Evolutionary conservation across 2,329 filamentous ascomycete species (phyloP), one percentile per base, ranked within the genome.

Genomic region (Cylindrodendrum hubeiense): DNA sequence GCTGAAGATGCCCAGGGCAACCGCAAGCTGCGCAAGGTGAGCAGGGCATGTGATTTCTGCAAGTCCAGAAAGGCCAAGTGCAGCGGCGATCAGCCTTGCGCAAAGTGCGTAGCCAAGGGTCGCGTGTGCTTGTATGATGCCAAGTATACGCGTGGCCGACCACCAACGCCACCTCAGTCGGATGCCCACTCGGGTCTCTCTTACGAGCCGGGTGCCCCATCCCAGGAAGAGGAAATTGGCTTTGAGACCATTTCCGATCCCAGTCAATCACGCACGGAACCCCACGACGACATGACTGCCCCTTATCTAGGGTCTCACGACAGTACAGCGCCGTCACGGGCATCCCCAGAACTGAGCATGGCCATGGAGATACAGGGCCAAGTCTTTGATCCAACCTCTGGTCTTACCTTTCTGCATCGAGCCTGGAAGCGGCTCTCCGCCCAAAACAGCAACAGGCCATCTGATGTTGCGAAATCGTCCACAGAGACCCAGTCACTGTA

Each of bases 361-460:
- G 82, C 84, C 1, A 39, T 39, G 37, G 85, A 87, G 64, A 82
- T 86, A 3, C 82, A 85, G 59, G 85, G 84, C 1, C 84, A 87
- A 47, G 85, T 85, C 57, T 80, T 86, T 17, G 85, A 86, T 13
- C 81, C 83, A 5, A 83, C 85, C 0, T 87, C 85, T 2, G 83
- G 84, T 0, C 74, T 87, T 5, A 85, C 85, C 0, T 87, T 87
- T 63, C 78, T 87, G 2, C 85, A 86, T 54, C 80, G 85, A 3
- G 85, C 85, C 3, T 86, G 83, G 82, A 81, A 81, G 34, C 81
- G 84, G 3, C 77, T 87, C 10, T 81, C 83, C 7, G 81, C 83
- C 51, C 80, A 85, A 60, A 81, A 80, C 2, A 71, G 61, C 26
- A 68, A 60, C 33, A 58, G 61, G 5, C 43, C 77, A 68, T 19